phyloP scores from a whole-genome alignment of 2,329 filamentous ascomycete genomes.

The Mollisia scopiformis region DNA sequence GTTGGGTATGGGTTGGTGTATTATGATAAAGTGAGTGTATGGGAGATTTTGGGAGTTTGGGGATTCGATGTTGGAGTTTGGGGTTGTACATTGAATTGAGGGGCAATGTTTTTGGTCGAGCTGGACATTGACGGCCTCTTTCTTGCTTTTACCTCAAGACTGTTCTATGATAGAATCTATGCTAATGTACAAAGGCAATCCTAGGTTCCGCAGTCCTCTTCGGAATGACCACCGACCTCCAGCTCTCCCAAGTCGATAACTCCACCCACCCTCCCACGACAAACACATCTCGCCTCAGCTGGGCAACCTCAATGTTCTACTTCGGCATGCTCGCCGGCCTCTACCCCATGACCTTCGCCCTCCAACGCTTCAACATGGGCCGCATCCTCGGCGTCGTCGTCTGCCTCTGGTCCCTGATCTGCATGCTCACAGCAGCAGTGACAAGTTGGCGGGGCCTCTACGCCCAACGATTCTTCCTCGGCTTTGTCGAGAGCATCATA shows the following conservation, averaged over 20 bases:
- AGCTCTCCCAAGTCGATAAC: conserved; percentile 56
- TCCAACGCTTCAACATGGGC: conserved; percentile 70
- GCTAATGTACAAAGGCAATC: conserved; percentile 56
- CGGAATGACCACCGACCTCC: conserved; percentile 73
- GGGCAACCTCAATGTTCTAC: conserved; percentile 81
- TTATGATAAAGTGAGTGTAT: conserved; percentile 61
- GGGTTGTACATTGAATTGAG: background rate
- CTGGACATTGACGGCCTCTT: background rate
- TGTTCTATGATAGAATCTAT: background rate
- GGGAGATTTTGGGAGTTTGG: background rate
- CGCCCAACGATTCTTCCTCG: conserved; percentile 66
- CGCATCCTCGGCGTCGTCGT: conserved; percentile 65
- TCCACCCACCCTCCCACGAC: conserved; percentile 54
- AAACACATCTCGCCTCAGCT: conserved; percentile 70
- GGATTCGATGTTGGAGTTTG: background rate
- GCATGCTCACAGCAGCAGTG: conserved; percentile 70
- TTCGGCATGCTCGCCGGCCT: conserved; percentile 77
- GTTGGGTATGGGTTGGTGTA: conserved; percentile 69
- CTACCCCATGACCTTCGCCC: conserved; percentile 72
- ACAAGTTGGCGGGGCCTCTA: conserved; percentile 65
- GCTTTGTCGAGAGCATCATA: conserved; percentile 64
- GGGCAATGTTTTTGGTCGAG: background rate
- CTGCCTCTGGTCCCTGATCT: conserved; percentile 67
- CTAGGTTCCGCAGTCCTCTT: conserved; percentile 74
- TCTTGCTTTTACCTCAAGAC: background rate